A percentile compares a stretch with the other conserved stretches of the same genome.
Conservation (phyloP, 2,329 filamentous ascomycete species). For the Diaporthe sp. region DNA sequence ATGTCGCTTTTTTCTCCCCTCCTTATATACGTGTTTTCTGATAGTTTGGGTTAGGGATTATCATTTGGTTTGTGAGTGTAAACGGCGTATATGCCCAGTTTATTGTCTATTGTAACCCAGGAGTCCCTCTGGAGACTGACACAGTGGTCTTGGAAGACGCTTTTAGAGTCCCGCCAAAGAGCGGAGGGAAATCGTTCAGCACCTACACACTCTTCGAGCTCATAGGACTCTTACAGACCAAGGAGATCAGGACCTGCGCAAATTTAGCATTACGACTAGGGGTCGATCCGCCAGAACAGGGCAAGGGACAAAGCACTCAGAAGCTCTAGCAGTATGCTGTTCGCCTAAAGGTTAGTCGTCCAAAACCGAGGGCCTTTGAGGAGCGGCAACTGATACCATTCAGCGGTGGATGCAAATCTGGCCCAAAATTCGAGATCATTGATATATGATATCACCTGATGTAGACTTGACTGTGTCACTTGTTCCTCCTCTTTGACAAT, state of each 20-base stretch:
- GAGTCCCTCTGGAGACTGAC: conserved; percentile 76
- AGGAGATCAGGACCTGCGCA: conserved; percentile 93
- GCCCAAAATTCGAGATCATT: too few species aligned
- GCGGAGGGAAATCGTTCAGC: conserved; percentile 87
- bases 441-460: too few species aligned
- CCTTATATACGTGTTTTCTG: too few species aligned
- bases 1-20: too few species aligned
- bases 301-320: conserved; percentile 88
- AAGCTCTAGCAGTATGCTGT: conserved; percentile 97
- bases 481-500: too few species aligned
- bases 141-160: conserved; percentile 77
- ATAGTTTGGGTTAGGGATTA: too few species aligned
- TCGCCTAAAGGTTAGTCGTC: conserved; percentile 77
- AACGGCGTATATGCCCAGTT: conserved; percentile 86
- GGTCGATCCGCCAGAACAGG: conserved; percentile 83
- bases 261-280: conserved; percentile 87
- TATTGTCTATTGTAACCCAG: conserved; percentile 91
- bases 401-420: conserved; percentile 98
- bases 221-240: conserved; percentile 80
- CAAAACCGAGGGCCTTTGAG: not conserved
- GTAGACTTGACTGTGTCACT: too few species aligned
- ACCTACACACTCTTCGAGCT: conserved; percentile 82
- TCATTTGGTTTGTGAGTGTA: too few species aligned
- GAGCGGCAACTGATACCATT: conserved; percentile 6
- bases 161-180: conserved; percentile 84